These are phyloP conservation scores for Populus alba DNA, from an alignment of 345 rosid species.

Conservation along the genomic window DNA sequence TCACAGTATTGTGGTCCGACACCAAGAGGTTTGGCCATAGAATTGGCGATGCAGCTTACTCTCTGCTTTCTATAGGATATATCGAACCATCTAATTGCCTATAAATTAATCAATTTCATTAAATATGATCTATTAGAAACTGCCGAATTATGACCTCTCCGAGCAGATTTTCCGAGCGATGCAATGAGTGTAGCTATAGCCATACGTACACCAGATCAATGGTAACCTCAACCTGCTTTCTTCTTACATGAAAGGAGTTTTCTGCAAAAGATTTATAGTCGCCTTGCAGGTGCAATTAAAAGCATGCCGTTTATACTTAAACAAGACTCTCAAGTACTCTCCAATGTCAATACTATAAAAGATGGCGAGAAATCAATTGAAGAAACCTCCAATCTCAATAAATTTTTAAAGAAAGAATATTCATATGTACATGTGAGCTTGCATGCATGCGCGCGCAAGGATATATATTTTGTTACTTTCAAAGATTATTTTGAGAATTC, in stretches of 20 bases:
- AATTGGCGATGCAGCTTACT: not conserved
- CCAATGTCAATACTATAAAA: too few species aligned
- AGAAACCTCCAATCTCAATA: too few species aligned
- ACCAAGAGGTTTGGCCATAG: conserved; percentile 5
- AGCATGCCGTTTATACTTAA: not conserved
- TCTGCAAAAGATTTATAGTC: not conserved
- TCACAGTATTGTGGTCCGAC: conserved; percentile 14
- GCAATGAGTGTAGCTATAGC: not conserved
- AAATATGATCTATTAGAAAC: not conserved
- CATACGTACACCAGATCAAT: not conserved
- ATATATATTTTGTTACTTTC: too few species aligned
- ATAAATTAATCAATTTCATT: not conserved
- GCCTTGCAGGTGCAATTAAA: not conserved
- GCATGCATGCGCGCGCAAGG: too few species aligned
- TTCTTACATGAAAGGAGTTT: not conserved
- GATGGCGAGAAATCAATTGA: too few species aligned
- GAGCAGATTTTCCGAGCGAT: not conserved
- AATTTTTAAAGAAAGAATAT: too few species aligned
- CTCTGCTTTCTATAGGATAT: not conserved
- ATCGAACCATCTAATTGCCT: conserved; percentile 5
- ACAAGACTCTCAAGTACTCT: too few species aligned
- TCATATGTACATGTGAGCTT: too few species aligned
- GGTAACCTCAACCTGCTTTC: not conserved
- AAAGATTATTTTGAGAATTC: too few species aligned
- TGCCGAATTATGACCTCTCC: not conserved